Conservation (phyloP, 1,284 basidiomycete genomes). For the Entoloma clypeatum region DNA sequence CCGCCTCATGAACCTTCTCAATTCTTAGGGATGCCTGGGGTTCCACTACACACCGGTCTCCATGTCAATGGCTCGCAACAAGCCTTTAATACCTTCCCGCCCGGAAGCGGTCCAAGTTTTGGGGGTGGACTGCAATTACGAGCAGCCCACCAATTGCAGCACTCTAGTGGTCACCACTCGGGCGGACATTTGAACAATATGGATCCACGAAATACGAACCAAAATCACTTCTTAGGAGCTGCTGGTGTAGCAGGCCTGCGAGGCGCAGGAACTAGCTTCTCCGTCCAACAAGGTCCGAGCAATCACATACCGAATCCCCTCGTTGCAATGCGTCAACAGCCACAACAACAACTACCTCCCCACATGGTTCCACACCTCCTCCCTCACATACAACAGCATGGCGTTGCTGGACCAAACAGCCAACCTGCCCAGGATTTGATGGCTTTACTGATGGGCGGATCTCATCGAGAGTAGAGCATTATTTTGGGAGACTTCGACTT, state of each 20-base stretch:
- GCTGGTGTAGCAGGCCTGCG: constrained; percentile 40
- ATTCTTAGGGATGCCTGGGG: constrained; percentile 51
- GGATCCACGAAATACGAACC: constrained; percentile 49
- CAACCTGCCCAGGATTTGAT: constrained; percentile 70
- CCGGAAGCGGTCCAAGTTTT: constrained; percentile 41
- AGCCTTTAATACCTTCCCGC: constrained; percentile 49
- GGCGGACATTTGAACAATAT: constrained; percentile 49
- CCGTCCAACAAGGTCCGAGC: constrained; percentile 45
- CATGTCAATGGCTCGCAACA: constrained; percentile 47
- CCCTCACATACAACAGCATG: constrained; percentile 60
- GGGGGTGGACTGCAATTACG: constrained; percentile 49
- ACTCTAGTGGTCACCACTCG: constrained; percentile 40
- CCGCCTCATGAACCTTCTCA: constrained; percentile 75
- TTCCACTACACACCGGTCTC: constrained; percentile 43
- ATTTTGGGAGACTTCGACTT: constrained; percentile 1
- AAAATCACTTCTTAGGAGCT: constrained; percentile 46
- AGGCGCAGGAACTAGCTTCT: constrained; percentile 44
- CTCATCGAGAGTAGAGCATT: constrained; percentile 51
- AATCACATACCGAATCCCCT: constrained; percentile 36
- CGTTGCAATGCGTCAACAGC: constrained; percentile 40
- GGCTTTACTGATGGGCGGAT: constrained; percentile 73
- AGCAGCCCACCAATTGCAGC: constrained; percentile 48
- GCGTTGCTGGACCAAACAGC: constrained; percentile 41
- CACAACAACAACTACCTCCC: constrained; percentile 46
- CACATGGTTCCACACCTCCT: constrained; percentile 55